Evolutionary conservation across 441 rosid genomes (phyloP), one percentile per base, ranked within the genome.

Genomic region (Euphorbia celastroides): DNA sequence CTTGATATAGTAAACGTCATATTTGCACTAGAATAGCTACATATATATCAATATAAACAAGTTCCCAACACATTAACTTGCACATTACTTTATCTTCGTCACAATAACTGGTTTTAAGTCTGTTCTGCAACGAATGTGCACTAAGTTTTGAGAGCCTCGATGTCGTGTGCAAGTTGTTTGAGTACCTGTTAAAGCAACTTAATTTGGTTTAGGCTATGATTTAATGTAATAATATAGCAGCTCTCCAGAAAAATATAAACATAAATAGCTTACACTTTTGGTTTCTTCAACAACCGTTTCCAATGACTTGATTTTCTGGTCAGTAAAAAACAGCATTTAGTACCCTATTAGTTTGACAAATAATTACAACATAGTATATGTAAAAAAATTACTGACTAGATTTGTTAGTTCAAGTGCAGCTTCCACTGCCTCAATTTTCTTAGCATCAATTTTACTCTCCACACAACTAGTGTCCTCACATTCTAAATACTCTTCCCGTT

Each of bases 371-470:
- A n/a, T n/a, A n/a, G n/a, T n/a, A n/a, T n/a, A n/a, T n/a, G n/a
- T 25, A 25, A 36, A 22, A 61, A 44, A 31, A 36, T 19, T 36
- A 60, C 78, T 67, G 20, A 77, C 84, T 28, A 12, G 32, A 62
- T 72, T 79, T 38, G 83, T 72, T 41, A 74, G 73, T 65, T 44
- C 38, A 7, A 83, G 72, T 23, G 75, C 72, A 66, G 41, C 75
- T 72, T 77, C 80, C 63, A 79, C 14, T 63, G 75, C 80, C 50
- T 65, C 68, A 32, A 79, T 68, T 65, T 79, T 75, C 71, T 75
- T 70, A 20, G 27, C 34, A 41, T 55, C 71, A 17, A 62, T 26
- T 52, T 57, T 57, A 27, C 28, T 51, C 25, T 65, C 20, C 20
- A 1, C 67, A 25, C 17, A 10, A 12, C 16, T 60, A 19, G 14